These are phyloP conservation scores for Apiospora sp. DNA, from an alignment of 2,329 filamentous ascomycete species.

Conservation along the genomic window DNA sequence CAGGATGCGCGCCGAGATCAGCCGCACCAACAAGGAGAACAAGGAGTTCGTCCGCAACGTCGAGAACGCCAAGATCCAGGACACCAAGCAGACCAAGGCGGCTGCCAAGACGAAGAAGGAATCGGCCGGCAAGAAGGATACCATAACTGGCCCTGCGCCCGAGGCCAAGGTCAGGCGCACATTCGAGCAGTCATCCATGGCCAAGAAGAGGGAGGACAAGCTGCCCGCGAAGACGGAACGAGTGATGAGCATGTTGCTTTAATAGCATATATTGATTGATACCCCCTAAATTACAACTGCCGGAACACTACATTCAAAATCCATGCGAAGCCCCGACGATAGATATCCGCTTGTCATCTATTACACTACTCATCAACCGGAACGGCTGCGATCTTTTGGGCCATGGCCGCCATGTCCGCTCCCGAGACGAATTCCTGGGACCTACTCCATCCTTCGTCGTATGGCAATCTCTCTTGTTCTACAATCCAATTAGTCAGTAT, in stretches of 20 bases:
- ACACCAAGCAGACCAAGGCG: constrained; percentile 73
- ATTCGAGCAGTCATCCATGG: constrained; percentile 42
- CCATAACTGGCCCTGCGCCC: constrained; percentile 24
- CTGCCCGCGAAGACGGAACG: constrained; percentile 40
- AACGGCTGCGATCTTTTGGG: constrained; percentile 4
- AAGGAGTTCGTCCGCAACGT: constrained; percentile 82
- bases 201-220: constrained; percentile 38
- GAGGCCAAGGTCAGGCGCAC: constrained; percentile 32
- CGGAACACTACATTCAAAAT: not conserved
- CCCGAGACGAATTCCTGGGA: not conserved
- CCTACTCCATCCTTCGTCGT: constrained; percentile 14
- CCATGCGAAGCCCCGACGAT: not conserved
- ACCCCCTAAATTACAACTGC: constrained; percentile 31
- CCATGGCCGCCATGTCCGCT: constrained; percentile 11
- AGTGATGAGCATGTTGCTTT: constrained; percentile 43
- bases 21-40: constrained; percentile 79
- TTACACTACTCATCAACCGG: not conserved
- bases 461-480: constrained; percentile 17
- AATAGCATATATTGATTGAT: constrained; percentile 36
- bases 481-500: not conserved
- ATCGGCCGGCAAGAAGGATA: constrained; percentile 26
- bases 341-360: not conserved
- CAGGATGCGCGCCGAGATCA: constrained; percentile 80
- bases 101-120: constrained; percentile 52
- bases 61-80: constrained; percentile 80